Conservation (phyloP, 768 basidiomycete genomes). For the Russula vinacea region DNA sequence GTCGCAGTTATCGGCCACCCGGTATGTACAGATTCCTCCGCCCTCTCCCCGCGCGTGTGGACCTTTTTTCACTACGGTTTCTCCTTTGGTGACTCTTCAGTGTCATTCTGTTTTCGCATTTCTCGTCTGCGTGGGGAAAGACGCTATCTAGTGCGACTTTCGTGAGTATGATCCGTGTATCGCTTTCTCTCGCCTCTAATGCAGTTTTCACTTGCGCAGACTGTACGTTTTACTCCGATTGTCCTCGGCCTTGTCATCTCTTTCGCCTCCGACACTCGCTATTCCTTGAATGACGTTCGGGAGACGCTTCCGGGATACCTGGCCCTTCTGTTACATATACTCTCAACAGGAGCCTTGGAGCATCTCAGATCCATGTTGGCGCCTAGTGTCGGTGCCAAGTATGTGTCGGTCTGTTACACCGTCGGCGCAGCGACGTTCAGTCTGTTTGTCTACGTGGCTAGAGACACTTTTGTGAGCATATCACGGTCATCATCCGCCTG, state of each 20-base stretch:
- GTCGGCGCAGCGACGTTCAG: conserved; percentile 63
- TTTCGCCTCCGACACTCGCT: conserved; percentile 52
- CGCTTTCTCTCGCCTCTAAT: conserved; percentile 9
- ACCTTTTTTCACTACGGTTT: background rate
- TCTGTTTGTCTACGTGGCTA: conserved; percentile 61
- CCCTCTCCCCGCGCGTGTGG: background rate
- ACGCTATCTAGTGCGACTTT: conserved; percentile 48
- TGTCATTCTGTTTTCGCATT: conserved; percentile 66
- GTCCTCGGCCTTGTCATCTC: conserved; percentile 51
- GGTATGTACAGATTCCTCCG: conserved; percentile 42
- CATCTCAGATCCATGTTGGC: conserved; percentile 58
- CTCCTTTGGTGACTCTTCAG: conserved; percentile 39
- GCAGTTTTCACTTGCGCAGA: conserved; percentile 37
- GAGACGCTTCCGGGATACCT: conserved; percentile 60
- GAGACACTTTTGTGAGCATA: conserved; percentile 52
- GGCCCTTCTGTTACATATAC: conserved; percentile 56
- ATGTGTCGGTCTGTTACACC: conserved; percentile 53
- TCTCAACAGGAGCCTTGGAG: conserved; percentile 59
- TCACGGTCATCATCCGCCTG: background rate
- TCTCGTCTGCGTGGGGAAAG: conserved; percentile 64
- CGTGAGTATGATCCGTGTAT: conserved; percentile 38
- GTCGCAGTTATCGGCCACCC: conserved; percentile 60
- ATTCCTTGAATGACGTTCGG: conserved; percentile 44
- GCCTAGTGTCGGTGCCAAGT: conserved; percentile 54
- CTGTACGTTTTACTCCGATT: conserved; percentile 49